These are phyloP conservation scores for Gossypium bickii DNA, from an alignment of 345 rosid species.

Conservation along the genomic window DNA sequence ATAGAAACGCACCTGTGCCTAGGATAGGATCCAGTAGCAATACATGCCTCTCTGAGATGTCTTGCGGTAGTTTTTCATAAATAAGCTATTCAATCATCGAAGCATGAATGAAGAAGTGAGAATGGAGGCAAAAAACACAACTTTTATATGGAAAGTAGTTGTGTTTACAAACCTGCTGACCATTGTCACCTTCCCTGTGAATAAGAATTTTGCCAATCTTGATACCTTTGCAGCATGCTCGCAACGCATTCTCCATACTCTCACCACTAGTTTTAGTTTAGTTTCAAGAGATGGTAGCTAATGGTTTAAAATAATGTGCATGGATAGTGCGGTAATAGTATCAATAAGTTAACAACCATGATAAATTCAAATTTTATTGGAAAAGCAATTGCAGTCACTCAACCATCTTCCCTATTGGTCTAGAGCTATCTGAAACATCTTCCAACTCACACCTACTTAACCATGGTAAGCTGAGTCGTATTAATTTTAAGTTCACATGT, in stretches of 20 bases:
- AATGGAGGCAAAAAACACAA: background rate
- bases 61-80: conserved; percentile 86
- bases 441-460: background rate
- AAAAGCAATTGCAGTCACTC: background rate
- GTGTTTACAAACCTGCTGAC: conserved; percentile 64
- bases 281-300: conserved; percentile 13
- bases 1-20: conserved; percentile 71
- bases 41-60: conserved; percentile 90
- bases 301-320: background rate
- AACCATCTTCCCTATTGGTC: background rate
- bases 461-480: background rate
- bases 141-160: conserved; percentile 3
- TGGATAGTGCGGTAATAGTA: background rate
- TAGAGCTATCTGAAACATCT: background rate
- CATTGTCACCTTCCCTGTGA: conserved; percentile 97
- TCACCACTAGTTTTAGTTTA: conserved; percentile 60
- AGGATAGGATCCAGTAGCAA: conserved; percentile 89
- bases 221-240: conserved; percentile 98
- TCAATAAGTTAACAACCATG: background rate
- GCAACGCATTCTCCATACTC: conserved; percentile 98
- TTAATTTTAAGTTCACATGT: background rate
- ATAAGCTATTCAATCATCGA: conserved; percentile 52
- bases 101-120: conserved; percentile 11
- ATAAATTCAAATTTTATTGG: background rate
- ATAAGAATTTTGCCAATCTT: conserved; percentile 94